Percentiles rank a stretch among this genome's conserved stretches.
These are phyloP conservation scores for Eustoma russellianum DNA, from an alignment of 257 asterid genomes.

Conservation along the genomic window DNA sequence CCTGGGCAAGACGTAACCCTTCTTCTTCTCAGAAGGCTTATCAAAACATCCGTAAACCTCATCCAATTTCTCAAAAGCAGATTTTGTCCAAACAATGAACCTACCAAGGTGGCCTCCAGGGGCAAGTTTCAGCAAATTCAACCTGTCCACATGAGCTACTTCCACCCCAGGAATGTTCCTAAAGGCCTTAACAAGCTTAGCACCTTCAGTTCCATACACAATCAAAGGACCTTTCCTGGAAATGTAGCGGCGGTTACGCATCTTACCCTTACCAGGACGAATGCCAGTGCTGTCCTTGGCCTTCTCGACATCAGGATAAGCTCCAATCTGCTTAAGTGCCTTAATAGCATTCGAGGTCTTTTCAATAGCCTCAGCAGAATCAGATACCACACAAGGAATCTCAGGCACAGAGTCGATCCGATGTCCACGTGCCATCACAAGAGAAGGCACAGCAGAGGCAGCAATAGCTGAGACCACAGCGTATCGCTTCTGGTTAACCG, in stretches of 20 bases:
- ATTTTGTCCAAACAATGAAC: slow-evolving; percentile 64
- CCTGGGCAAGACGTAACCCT: slow-evolving; percentile 54
- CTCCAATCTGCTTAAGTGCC: slow-evolving; percentile 52
- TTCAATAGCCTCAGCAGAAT: slow-evolving; percentile 53
- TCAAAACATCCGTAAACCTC: slow-evolving; percentile 58
- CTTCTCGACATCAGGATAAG: slow-evolving; percentile 54
- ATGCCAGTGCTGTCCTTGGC: slow-evolving; percentile 55
- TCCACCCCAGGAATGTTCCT: slow-evolving; percentile 69
- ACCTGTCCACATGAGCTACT: slow-evolving; percentile 51
- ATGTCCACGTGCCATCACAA: slow-evolving; percentile 73
- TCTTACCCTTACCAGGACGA: slow-evolving; percentile 67
- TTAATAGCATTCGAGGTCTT: slow-evolving; percentile 58
- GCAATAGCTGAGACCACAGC: slow-evolving; percentile 68
- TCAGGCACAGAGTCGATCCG: slow-evolving; percentile 58
- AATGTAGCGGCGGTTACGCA: slow-evolving; percentile 61
- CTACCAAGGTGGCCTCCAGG: slow-evolving; percentile 81
- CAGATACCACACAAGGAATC: slow-evolving; percentile 56
- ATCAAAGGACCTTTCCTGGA: slow-evolving; percentile 64
- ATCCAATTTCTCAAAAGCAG: slow-evolving; percentile 68
- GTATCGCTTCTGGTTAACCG: slow-evolving; percentile 57
- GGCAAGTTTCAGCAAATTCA: slow-evolving; percentile 56
- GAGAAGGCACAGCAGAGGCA: slow-evolving; percentile 54
- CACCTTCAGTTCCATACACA: slow-evolving; percentile 71
- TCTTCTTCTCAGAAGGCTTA: slow-evolving; percentile 57
- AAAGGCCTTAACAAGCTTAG: slow-evolving; percentile 65